Evolutionary conservation across 2,329 filamentous ascomycete genomes (phyloP).

Genomic region (Ophiocordyceps robertsii): DNA sequence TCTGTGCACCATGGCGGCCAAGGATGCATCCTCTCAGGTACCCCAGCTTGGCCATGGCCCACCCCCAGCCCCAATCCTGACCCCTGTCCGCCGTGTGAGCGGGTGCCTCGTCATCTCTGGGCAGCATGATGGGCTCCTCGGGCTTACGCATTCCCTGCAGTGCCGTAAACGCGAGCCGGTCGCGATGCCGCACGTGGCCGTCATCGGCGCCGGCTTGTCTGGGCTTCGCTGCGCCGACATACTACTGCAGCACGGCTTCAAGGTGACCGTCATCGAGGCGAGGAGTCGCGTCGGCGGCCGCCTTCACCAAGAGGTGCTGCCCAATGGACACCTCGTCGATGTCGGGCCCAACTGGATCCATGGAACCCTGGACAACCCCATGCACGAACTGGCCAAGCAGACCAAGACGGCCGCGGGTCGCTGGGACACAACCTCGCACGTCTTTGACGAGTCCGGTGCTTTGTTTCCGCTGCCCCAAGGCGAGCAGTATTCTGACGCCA

Average conservation of each 20-base stretch:
- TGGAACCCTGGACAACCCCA: conserved; percentile 57
- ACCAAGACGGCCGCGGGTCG: conserved; percentile 37
- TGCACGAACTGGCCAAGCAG: conserved; percentile 49
- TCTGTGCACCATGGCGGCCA: conserved; percentile 13
- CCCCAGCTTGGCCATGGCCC: not conserved
- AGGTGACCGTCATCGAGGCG: conserved; percentile 58
- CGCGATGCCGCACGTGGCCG: conserved; percentile 39
- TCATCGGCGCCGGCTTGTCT: conserved; percentile 59
- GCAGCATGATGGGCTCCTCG: too few species aligned
- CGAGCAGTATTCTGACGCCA: conserved; percentile 32
- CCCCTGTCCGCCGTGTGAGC: not conserved
- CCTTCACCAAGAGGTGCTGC: conserved; percentile 36
- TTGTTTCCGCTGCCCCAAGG: conserved; percentile 32
- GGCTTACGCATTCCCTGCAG: conserved; percentile 11
- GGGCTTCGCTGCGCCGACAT: conserved; percentile 60
- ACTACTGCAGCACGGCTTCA: conserved; percentile 48
- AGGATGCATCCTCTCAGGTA: conserved; percentile 21
- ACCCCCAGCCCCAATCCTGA: not conserved
- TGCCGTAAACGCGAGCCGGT: conserved; percentile 5
- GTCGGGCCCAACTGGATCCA: conserved; percentile 72
- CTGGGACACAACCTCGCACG: conserved; percentile 37
- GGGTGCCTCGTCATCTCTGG: not conserved
- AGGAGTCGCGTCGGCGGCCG: conserved; percentile 54
- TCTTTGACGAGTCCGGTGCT: conserved; percentile 43
- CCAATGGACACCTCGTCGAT: conserved; percentile 37